Base-by-base conservation (phyloP, 2,329 filamentous ascomycete species). In the Drechslerella coelobrocha region DNA sequence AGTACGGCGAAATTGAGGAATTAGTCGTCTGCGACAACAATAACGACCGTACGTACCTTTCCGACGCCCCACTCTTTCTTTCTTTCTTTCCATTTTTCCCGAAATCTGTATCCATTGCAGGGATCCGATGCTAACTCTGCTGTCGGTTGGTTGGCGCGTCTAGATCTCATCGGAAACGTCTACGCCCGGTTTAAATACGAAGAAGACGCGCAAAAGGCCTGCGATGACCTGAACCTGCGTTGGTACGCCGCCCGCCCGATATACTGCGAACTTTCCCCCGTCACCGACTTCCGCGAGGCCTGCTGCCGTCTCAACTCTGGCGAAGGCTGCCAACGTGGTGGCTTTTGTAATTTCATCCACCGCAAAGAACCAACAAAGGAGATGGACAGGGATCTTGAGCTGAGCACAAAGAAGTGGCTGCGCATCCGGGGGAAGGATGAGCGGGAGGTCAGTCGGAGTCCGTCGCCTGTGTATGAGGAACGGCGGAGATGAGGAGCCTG, bases 181-280 rank as follows among this genome's bases (percentile, higher is more conserved):
- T 99, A 99, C 83, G 94, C 94, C 55, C 91, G 94, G 76, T 99
- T 97, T 89, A 99, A 99, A 82, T 99, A 97, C 85, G 94, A 99
- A 84, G 94, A 99, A 80, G 89, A 88, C 60, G 92, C 94, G 55
- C 92, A 97, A 80, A 86, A 87, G 74, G 94, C 94, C 72, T 97
- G 93, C 84, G 94, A 97, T 81, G 89, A 89, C 72, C 86, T 97
- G 76, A 99, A 97, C 81, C 88, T 85, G 65, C 88, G 94, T 77
- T 99, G 94, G 94, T 99, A 99, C 82, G 93, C 94, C 72, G 94
- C 91, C 19, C 85, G 94, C 57, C 94, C 94, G 73, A 96, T 99
- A 80, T 99, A 99, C 83, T 97, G 93, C 86, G 94, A 99, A 81
- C 83, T 99, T 62, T 92, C 88, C 57, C 94, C 94, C 75, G 94